Evolutionary conservation across 2,329 filamentous ascomycete species (phyloP).

Genomic region (Pochonia chlamydosporia): DNA sequence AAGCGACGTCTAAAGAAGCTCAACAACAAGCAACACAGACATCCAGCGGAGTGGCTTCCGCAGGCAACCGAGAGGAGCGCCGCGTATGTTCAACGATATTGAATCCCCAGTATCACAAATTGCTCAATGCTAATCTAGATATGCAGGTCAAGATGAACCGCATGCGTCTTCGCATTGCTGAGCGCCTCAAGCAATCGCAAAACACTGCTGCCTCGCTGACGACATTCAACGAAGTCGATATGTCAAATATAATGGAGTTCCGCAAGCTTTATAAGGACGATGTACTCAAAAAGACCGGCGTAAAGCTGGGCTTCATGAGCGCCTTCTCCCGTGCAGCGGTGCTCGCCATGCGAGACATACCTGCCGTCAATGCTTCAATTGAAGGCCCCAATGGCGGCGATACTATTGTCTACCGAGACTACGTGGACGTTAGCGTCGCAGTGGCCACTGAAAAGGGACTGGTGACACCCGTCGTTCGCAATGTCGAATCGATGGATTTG

Average conservation of each 20-base stretch:
- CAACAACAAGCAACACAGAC: slow-evolving; percentile 15
- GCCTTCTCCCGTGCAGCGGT: slow-evolving; percentile 88
- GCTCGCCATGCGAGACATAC: slow-evolving; percentile 91
- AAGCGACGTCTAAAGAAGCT: slow-evolving; percentile 20
- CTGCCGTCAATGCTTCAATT: slow-evolving; percentile 91
- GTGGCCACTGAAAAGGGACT: slow-evolving; percentile 97
- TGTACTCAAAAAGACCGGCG: slow-evolving; percentile 87
- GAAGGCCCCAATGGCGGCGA: slow-evolving; percentile 93
- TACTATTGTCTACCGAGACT: slow-evolving; percentile 97
- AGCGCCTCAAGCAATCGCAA: slow-evolving; percentile 97
- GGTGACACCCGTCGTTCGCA: slow-evolving; percentile 93
- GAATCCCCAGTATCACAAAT: background rate
- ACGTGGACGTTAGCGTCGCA: slow-evolving; percentile 95
- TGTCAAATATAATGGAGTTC: slow-evolving; percentile 96
- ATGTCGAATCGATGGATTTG: slow-evolving; percentile 83
- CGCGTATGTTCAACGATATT: slow-evolving; percentile 56
- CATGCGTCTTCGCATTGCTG: slow-evolving; percentile 94
- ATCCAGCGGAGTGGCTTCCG: slow-evolving; percentile 21
- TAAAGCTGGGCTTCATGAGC: slow-evolving; percentile 99
- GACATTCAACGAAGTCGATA: slow-evolving; percentile 99
- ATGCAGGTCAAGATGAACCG: slow-evolving; percentile 98
- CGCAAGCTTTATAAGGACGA: slow-evolving; percentile 97
- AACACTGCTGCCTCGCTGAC: slow-evolving; percentile 96
- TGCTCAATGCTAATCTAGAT: background rate
- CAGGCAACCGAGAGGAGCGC: slow-evolving; percentile 77